Percentiles rank a stretch among this genome's conserved stretches.
phyloP scores from a whole-genome alignment of 768 basidiomycete genomes.

The Amanita exitialis region DNA sequence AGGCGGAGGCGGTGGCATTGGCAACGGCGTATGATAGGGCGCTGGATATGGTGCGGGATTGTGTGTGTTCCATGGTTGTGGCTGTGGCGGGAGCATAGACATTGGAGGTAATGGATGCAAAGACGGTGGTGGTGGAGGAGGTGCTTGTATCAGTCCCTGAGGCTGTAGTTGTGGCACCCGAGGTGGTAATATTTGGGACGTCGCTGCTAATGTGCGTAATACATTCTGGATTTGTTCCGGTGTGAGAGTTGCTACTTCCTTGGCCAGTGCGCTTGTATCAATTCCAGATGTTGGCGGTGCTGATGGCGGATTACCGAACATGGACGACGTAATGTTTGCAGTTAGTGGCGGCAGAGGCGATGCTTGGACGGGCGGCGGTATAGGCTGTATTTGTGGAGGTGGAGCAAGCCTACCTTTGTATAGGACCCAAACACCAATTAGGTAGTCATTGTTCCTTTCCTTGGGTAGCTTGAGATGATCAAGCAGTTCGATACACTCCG shows the following conservation, averaged over 20 bases:
- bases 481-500: slow-evolving; percentile 78
- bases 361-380: slow-evolving; percentile 12
- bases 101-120: slow-evolving; percentile 9
- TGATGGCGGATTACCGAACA: slow-evolving; percentile 9
- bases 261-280: slow-evolving; percentile 39
- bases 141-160: slow-evolving; percentile 12
- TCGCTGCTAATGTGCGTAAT: slow-evolving; percentile 43
- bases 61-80: slow-evolving; percentile 5
- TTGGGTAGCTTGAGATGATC: slow-evolving; percentile 68
- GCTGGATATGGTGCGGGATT: slow-evolving; percentile 15
- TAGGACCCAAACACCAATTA: slow-evolving; percentile 82
- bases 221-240: slow-evolving; percentile 70
- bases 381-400: slow-evolving; percentile 22
- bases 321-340: slow-evolving; percentile 9
- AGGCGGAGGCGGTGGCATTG: slow-evolving; percentile 14
- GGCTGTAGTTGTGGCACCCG: slow-evolving; percentile 6
- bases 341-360: slow-evolving; percentile 13
- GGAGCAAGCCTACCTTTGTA: slow-evolving; percentile 68
- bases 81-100: slow-evolving; percentile 1
- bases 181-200: slow-evolving; percentile 17
- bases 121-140: slow-evolving; percentile 18
- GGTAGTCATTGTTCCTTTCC: slow-evolving; percentile 48
- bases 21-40: slow-evolving; percentile 14
- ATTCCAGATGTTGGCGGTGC: slow-evolving; percentile 11
- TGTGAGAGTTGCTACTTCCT: slow-evolving; percentile 64